A percentile compares a stretch with the other conserved stretches of the same genome.
phyloP scores from a whole-genome alignment of 768 basidiomycete genomes.

The Tylopilus vinaceipallidus region DNA sequence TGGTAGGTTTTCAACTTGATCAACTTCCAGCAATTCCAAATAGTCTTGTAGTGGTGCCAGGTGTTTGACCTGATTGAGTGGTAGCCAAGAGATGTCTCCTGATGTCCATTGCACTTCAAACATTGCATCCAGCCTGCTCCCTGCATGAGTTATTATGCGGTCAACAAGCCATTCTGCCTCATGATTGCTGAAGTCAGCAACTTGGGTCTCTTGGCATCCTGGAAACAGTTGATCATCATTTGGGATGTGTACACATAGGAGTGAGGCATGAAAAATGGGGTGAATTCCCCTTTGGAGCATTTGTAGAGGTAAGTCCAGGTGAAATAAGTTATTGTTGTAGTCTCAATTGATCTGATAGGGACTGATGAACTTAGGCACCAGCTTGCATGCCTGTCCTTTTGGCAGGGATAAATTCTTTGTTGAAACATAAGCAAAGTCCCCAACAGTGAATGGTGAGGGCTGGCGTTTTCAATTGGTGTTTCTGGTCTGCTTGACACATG shows the following conservation, averaged over 20 bases:
- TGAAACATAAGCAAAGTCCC: neutral
- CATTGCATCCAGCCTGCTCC: neutral
- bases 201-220: constrained; percentile 14
- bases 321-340: constrained; percentile 8
- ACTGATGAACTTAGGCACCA: neutral
- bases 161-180: neutral
- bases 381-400: neutral
- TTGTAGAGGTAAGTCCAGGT: constrained; percentile 26
- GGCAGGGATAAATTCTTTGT: neutral
- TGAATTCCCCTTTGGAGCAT: constrained; percentile 29
- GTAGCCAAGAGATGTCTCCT: neutral
- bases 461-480: constrained; percentile 25
- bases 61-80: neutral
- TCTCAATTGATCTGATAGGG: constrained; percentile 8
- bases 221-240: constrained; percentile 30
- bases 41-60: neutral
- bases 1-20: no score
- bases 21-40: neutral
- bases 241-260: constrained; percentile 23
- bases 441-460: neutral
- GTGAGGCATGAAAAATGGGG: constrained; percentile 32
- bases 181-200: constrained; percentile 10
- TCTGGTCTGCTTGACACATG: constrained; percentile 33
- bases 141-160: no score
- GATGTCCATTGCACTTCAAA: neutral